Conservation (phyloP, 768 basidiomycete genomes). For the Psilocybe tampanensis region DNA sequence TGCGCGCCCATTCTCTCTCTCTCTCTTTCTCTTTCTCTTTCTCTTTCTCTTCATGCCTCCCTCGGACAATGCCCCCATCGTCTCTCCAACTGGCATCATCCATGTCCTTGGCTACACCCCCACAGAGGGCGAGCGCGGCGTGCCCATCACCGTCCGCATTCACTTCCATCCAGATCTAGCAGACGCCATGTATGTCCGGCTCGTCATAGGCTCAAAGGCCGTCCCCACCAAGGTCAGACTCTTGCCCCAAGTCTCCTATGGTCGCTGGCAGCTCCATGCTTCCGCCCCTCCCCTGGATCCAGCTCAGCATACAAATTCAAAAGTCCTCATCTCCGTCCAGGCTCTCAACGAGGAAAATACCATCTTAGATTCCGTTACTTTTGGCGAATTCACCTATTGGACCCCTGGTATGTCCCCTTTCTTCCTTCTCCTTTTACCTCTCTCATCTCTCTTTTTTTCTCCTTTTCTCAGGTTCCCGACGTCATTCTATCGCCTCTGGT, state of each 20-base stretch:
- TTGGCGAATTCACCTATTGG: constrained; percentile 74
- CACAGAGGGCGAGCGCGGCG: constrained; percentile 61
- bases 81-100: constrained; percentile 56
- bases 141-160: constrained; percentile 64
- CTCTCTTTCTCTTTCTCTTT: not conserved
- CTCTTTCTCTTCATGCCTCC: constrained; percentile 13
- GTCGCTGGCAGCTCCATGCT: constrained; percentile 68
- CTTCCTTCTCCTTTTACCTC: constrained; percentile 12
- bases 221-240: constrained; percentile 68
- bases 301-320: constrained; percentile 40
- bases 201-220: constrained; percentile 72
- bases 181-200: constrained; percentile 64
- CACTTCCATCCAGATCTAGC: constrained; percentile 54
- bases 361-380: constrained; percentile 65
- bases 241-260: constrained; percentile 46
- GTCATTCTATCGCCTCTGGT: constrained; percentile 18
- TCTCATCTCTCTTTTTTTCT: constrained; percentile 2
- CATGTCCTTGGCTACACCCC: constrained; percentile 69
- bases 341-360: constrained; percentile 55
- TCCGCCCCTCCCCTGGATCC: constrained; percentile 56
- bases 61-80: constrained; percentile 28
- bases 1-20: too few relatives aligned
- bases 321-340: constrained; percentile 61
- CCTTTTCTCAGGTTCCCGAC: constrained; percentile 16
- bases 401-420: constrained; percentile 37